Conservation (phyloP, 2,329 filamentous ascomycete genomes). For the Alternaria brassicae region DNA sequence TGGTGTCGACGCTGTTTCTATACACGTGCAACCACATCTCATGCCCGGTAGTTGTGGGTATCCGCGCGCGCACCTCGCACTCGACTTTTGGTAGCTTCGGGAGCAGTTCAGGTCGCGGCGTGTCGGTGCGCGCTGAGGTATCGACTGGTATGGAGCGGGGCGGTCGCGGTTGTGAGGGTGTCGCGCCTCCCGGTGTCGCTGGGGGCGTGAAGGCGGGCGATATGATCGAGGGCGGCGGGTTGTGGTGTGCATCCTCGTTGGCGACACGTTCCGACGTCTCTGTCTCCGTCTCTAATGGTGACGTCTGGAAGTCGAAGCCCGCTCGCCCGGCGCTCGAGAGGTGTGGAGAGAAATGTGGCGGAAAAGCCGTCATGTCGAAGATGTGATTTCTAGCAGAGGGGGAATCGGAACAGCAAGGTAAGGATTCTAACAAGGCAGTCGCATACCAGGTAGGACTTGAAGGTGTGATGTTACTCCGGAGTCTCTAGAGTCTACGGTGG, state of each 20-base stretch:
- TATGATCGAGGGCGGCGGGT: conserved; percentile 53
- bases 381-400: neutral
- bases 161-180: conserved; percentile 45
- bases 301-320: conserved; percentile 45
- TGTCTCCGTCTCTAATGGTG: conserved; percentile 26
- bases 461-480: neutral
- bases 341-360: conserved; percentile 63
- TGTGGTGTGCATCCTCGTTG: conserved; percentile 15
- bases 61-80: conserved; percentile 92
- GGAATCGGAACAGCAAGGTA: neutral
- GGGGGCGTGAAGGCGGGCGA: conserved; percentile 56
- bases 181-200: conserved; percentile 44
- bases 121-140: conserved; percentile 37
- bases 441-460: neutral
- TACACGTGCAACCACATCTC: conserved; percentile 99
- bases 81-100: conserved; percentile 81
- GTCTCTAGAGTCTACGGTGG: conserved; percentile 10
- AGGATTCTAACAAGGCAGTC: neutral
- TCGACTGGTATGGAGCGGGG: conserved; percentile 55
- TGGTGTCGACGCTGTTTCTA: conserved; percentile 88
- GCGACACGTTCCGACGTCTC: conserved; percentile 25
- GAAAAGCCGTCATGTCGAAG: conserved; percentile 59
- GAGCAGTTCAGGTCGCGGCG: conserved; percentile 73
- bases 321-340: conserved; percentile 52
- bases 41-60: conserved; percentile 87